Evolutionary conservation across 148 eudicot genomes (phyloP), one percentile per base, ranked within the genome.

Genomic region (Rhododendron ferrugineum): DNA sequence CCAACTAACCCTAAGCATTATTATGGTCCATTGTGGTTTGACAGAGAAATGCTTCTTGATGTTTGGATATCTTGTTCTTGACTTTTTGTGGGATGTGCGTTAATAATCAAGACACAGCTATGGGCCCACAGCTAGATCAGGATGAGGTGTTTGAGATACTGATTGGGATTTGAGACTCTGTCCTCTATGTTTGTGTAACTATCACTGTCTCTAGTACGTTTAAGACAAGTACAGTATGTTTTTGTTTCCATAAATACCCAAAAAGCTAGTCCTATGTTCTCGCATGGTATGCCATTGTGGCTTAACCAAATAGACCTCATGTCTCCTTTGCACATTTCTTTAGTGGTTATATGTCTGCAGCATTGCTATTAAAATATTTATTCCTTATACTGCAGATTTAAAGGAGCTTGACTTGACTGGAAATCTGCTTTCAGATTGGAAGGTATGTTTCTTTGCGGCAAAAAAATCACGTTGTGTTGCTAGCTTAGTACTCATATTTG

Each of bases 391-490:
- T 89, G 87, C 97, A 97, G 99, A 93, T 87, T 49, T 95, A 50
- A 94, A 93, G 93, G 98, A 94, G 92, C 99, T 97, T 76, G 99
- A 97, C 89, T 91, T 97, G 90, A 93, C 98, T 80, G 99, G 96
- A 89, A 97, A 95, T 89, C 87, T 97, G 89, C 91, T 97, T 85
- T 88, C 91, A 13, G 89, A 93, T n/a, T 95, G 99, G 98, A 88
- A 91, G 87, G 99, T 95, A 89, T 82, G 95, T 84, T 32, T 49
- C 73, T 36, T 30, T 32, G 32, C 36, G 52, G 83, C 46, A 58
- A 54, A 9, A 56, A 46, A n/a, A 26, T 16, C 4, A 28, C 1
- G 15, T 82, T 44, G 16, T 6, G n/a, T n/a, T 26, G 32, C 40
- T 68, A 42, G 76, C 36, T 11, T 23, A 62, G 62, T 46, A n/a